Conservation (phyloP, 169 alveolate species). For the Plasmodium blacklocki region DNA sequence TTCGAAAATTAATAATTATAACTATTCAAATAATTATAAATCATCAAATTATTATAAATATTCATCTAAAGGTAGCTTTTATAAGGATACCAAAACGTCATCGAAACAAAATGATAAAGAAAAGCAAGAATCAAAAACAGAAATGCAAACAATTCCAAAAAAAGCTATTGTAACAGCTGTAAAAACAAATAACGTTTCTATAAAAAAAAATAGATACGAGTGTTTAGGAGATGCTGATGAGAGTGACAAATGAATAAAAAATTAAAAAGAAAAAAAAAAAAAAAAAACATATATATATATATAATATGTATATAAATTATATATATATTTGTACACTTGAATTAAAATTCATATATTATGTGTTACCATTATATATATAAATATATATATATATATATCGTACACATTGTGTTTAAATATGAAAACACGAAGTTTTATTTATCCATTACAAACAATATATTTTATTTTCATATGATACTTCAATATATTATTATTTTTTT, state of each 20-base stretch:
- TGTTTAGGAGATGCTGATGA: constrained; percentile 73
- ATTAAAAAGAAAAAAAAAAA: background rate
- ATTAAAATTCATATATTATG: too few relatives aligned
- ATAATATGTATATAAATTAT: background rate
- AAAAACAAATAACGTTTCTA: constrained; percentile 63
- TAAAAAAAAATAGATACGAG: constrained; percentile 63
- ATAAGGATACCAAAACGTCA: constrained; percentile 9
- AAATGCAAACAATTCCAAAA: constrained; percentile 54
- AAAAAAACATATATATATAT: constrained; percentile 1
- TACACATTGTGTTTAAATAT: too few relatives aligned
- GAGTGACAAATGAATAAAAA: constrained; percentile 35
- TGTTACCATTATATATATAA: too few relatives aligned
- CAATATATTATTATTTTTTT: too few relatives aligned
- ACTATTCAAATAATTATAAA: constrained; percentile 30
- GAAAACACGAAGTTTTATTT: too few relatives aligned
- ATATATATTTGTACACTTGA: background rate
- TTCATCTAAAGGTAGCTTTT: constrained; percentile 36
- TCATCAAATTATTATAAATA: constrained; percentile 52
- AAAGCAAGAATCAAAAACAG: constrained; percentile 38
- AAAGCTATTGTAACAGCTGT: constrained; percentile 71
- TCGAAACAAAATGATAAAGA: constrained; percentile 45
- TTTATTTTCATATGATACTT: too few relatives aligned
- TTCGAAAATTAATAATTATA: constrained; percentile 42
- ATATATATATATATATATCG: too few relatives aligned
- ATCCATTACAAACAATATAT: too few relatives aligned